phyloP scores from a whole-genome alignment of 108 stramenopile species.

The Schizochytrium sp. region DNA sequence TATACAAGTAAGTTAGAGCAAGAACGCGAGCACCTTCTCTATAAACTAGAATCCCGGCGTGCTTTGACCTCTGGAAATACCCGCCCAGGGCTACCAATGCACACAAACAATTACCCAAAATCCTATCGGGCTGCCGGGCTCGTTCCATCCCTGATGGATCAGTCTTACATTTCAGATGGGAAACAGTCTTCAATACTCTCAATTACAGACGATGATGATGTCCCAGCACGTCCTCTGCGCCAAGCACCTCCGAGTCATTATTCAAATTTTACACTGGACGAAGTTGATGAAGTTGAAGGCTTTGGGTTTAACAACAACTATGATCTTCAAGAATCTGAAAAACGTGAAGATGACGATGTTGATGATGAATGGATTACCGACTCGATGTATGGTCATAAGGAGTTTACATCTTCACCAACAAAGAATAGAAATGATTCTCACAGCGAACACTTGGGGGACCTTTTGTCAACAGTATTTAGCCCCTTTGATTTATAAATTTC shows the following conservation, averaged over 20 bases:
- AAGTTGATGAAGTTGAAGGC: neutral
- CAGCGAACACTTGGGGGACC: slow-evolving; percentile 3
- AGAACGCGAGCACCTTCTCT: neutral
- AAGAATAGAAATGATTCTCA: neutral
- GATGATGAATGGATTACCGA: slow-evolving; percentile 62
- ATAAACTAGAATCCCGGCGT: neutral
- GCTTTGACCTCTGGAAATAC: neutral
- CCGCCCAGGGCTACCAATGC: neutral
- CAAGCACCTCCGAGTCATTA: neutral
- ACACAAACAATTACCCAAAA: no score
- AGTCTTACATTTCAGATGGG: neutral
- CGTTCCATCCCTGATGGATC: neutral
- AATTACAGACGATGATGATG: no score
- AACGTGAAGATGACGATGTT: neutral
- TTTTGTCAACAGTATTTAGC: slow-evolving; percentile 18
- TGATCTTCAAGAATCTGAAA: neutral
- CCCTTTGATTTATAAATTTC: neutral
- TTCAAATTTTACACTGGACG: neutral
- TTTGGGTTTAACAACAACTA: neutral
- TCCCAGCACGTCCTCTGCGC: neutral
- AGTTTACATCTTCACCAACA: neutral
- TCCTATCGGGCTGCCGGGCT: neutral
- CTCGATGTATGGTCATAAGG: neutral
- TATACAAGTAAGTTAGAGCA: slow-evolving; percentile 18
- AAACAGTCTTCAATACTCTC: no score